Evolutionary conservation across 2,329 filamentous ascomycete species (phyloP), one percentile per base, ranked within the genome.

Genomic region (Penicillium sumatraense): DNA sequence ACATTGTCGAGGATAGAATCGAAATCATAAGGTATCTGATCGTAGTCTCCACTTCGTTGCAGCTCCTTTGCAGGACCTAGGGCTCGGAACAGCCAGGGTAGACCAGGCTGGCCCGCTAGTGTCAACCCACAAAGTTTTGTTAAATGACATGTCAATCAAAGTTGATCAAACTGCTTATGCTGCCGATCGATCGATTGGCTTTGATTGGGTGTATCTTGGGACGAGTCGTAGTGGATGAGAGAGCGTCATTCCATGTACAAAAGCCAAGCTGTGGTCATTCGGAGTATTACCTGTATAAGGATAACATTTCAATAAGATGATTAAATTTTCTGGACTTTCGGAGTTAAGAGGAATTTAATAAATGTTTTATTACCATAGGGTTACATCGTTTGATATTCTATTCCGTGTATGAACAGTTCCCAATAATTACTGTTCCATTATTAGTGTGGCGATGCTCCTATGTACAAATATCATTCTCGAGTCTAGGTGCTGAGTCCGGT

Each of bases 21-120:
- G 7, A n/a, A 24, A 44, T 20, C n/a, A 20, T 16, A 29, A 3
- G 9, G 42, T 29, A 46, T 46, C 18, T 14, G 9, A 33, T 46
- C 18, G 26, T 14, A 14, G 13, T 46, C 24, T 21, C 42, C 42
- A 46, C 42, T 46, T 46, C 21, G 42, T 21, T 46, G 42, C 42
- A 31, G 24, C 42, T 31, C 13, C 11, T 16, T 23, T 45, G 26
- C 26, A 46, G 14, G n/a, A 46, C 6, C n/a, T 46, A 46, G 42
- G 42, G 24, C 42, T 46, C 42, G 42, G 42, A 33, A 21, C 26
- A 46, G 41, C n/a, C 41, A 44, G 16, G 27, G 42, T 33, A 29
- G 42, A 27, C 42, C 24, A 29, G 16, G n/a, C 18, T 29, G 16
- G 26, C 16, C 24, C 9, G n/a, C 24, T 31, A 31, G 42, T 31